A percentile compares a stretch with the other conserved stretches of the same genome.
Evolutionary conservation across 306 rosid genomes (phyloP).

Genomic region (Inga laurina): DNA sequence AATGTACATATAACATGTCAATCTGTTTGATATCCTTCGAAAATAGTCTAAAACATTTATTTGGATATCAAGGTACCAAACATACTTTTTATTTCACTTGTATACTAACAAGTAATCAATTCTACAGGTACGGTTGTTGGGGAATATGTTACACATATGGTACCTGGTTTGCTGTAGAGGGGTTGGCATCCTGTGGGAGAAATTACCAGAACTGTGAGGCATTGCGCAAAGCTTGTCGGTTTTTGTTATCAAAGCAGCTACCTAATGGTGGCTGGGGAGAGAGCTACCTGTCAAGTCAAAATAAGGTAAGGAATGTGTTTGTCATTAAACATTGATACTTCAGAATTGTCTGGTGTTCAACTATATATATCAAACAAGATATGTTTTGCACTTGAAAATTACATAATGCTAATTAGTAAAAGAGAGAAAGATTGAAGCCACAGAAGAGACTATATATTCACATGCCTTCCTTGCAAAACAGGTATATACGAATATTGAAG

Average conservation of each 20-base stretch:
- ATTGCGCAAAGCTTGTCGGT: conserved; percentile 60
- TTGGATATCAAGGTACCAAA: neutral
- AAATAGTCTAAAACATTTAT: neutral
- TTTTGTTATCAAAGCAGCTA: conserved; percentile 66
- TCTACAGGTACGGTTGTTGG: conserved; percentile 75
- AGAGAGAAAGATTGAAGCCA: neutral
- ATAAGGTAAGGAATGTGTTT: conserved; percentile 43
- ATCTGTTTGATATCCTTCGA: neutral
- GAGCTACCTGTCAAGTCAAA: conserved; percentile 67
- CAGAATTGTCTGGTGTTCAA: neutral
- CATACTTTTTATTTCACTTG: neutral
- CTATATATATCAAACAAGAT: neutral
- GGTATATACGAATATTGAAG: conserved; percentile 70
- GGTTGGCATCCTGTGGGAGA: conserved; percentile 48
- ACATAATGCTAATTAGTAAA: neutral
- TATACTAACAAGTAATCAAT: neutral
- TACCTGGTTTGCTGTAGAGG: conserved; percentile 71
- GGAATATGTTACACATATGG: conserved; percentile 82
- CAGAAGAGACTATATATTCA: neutral
- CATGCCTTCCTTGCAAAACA: conserved; percentile 11
- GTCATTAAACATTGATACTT: neutral
- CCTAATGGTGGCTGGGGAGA: conserved; percentile 87
- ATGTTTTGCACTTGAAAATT: neutral
- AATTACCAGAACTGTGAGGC: conserved; percentile 41
- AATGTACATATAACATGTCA: neutral